Conservation (phyloP, 305 asterid species). For the Fraxinus latifolia region DNA sequence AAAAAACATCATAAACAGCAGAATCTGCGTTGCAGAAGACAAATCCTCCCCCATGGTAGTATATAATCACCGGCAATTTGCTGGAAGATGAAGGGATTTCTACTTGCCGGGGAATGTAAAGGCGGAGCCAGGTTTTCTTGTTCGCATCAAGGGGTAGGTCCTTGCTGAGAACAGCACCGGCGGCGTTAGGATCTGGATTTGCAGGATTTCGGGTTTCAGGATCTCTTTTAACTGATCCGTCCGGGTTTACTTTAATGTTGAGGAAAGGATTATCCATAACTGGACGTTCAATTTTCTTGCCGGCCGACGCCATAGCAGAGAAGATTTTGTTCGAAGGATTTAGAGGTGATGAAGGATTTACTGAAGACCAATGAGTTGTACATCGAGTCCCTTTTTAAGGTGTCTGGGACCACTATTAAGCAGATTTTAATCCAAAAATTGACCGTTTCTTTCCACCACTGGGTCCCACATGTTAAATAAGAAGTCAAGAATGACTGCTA, state of each 20-base stretch:
- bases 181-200: conserved; percentile 28
- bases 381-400: no score
- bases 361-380: no score
- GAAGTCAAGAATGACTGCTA: no score
- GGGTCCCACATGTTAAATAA: no score
- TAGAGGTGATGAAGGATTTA: no score
- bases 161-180: conserved; percentile 16
- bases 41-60: conserved; percentile 64
- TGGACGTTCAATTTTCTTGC: conserved; percentile 34
- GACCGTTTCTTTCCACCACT: no score
- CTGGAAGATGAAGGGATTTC: neutral
- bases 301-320: conserved; percentile 8
- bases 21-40: conserved; percentile 38
- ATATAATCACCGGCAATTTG: conserved; percentile 48
- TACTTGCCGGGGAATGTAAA: conserved; percentile 29
- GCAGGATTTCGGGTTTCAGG: conserved; percentile 31
- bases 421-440: no score
- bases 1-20: conserved; percentile 29
- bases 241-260: conserved; percentile 32
- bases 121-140: conserved; percentile 23
- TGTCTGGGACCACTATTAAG: no score
- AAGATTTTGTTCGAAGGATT: neutral
- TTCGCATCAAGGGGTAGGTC: conserved; percentile 1
- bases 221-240: conserved; percentile 32
- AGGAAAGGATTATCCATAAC: conserved; percentile 45